Conservation (phyloP, 371 early-diverging fungal genomes). For the Circinella minor region DNA sequence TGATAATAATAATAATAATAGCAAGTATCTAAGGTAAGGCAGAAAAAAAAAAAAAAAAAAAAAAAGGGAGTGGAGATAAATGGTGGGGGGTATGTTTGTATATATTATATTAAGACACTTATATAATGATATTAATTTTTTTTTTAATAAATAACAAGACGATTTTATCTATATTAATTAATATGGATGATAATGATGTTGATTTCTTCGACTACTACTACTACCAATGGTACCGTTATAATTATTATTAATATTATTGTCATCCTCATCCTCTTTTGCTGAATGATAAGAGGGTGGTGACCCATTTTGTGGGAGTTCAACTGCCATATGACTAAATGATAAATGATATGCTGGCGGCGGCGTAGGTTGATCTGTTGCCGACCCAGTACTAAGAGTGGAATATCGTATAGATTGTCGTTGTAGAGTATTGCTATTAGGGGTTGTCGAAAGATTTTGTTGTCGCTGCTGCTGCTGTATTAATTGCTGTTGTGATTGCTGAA, state of each 20-base stretch:
- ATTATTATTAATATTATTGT: not conserved
- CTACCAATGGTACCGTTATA: not conserved
- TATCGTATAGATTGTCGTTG: not conserved
- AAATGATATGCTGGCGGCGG: conserved; percentile 22
- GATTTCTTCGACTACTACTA: not conserved
- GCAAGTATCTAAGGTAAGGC: no score
- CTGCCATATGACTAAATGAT: conserved; percentile 15
- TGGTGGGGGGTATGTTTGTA: no score
- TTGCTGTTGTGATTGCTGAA: not conserved
- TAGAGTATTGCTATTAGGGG: no score
- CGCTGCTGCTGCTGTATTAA: not conserved
- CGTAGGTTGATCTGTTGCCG: not conserved
- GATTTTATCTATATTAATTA: not conserved
- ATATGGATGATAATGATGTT: not conserved
- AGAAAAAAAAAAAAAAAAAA: no score
- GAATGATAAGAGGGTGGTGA: conserved; percentile 28
- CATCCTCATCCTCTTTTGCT: conserved; percentile 23
- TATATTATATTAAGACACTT: no score
- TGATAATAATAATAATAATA: no score
- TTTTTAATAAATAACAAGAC: no score
- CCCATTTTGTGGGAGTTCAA: conserved; percentile 5
- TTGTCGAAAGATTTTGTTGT: conserved; percentile 3
- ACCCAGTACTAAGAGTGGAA: not conserved
- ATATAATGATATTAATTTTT: no score
- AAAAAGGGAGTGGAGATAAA: no score